phyloP scores from a whole-genome alignment of 1,284 basidiomycete genomes.

The Entoloma clypeatum region DNA sequence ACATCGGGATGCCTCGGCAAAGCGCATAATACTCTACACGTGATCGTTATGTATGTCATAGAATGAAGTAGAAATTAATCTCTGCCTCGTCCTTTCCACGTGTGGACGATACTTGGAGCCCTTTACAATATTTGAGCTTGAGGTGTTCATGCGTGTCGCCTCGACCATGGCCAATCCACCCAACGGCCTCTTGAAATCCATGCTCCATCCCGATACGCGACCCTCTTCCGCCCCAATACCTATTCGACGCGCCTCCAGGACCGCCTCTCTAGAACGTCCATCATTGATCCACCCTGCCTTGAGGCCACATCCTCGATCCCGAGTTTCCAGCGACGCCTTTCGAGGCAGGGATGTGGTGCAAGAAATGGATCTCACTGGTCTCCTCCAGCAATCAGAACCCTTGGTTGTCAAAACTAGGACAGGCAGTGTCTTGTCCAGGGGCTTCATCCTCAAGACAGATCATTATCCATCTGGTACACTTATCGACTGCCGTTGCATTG shows the following conservation, averaged over 20 bases:
- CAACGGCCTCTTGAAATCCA: slow-evolving; percentile 6
- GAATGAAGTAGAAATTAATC: too few relatives aligned
- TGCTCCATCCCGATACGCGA: slow-evolving; percentile 13
- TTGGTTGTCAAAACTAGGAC: slow-evolving; percentile 84
- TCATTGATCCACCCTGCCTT: slow-evolving; percentile 11
- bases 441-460: slow-evolving; percentile 93
- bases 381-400: slow-evolving; percentile 59
- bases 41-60: too few relatives aligned
- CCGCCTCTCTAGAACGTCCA: slow-evolving; percentile 12
- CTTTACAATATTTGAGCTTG: too few relatives aligned
- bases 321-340: slow-evolving; percentile 5
- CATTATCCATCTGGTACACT: slow-evolving; percentile 78
- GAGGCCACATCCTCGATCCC: slow-evolving; percentile 9
- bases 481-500: neutral
- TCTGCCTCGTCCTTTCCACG: slow-evolving; percentile 12
- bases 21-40: too few relatives aligned
- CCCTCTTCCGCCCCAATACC: slow-evolving; percentile 19
- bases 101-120: slow-evolving; percentile 12
- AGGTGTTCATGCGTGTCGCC: neutral
- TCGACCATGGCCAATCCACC: slow-evolving; percentile 16
- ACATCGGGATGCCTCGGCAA: neutral
- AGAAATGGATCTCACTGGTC: slow-evolving; percentile 54
- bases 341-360: slow-evolving; percentile 12
- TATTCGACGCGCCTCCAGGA: slow-evolving; percentile 13
- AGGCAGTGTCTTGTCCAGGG: slow-evolving; percentile 86